Percentiles rank a stretch among this genome's conserved stretches.
phyloP scores from a whole-genome alignment of 768 basidiomycete genomes.

The Fomitopsis pulvina region DNA sequence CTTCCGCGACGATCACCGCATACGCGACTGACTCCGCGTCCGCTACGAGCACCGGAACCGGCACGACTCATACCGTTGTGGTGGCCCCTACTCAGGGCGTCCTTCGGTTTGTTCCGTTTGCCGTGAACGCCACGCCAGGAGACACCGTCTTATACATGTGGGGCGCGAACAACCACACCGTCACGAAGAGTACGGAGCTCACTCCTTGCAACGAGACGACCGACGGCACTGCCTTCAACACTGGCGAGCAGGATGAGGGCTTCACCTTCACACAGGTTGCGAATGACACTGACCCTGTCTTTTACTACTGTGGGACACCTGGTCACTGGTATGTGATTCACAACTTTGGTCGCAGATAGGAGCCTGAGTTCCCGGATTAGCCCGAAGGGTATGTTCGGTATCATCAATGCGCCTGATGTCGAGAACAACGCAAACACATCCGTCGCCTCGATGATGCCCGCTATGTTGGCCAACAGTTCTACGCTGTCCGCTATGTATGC shows the following conservation, averaged over 20 bases:
- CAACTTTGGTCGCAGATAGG: background rate
- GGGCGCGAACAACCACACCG: conserved; percentile 76
- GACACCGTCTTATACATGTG: conserved; percentile 75
- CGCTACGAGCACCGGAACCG: conserved; percentile 35
- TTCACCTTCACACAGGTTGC: conserved; percentile 68
- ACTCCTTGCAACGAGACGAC: conserved; percentile 67
- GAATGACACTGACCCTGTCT: conserved; percentile 67
- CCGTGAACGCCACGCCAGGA: conserved; percentile 67
- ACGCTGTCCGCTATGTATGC: conserved; percentile 49
- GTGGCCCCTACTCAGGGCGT: conserved; percentile 76
- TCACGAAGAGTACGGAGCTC: conserved; percentile 69
- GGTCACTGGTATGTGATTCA: conserved; percentile 45
- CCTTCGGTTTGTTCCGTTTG: conserved; percentile 70
- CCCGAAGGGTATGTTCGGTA: conserved; percentile 81
- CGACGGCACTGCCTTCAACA: conserved; percentile 47
- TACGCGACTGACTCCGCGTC: conserved; percentile 15
- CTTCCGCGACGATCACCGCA: conserved; percentile 21
- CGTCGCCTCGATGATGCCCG: conserved; percentile 46
- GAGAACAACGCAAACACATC: conserved; percentile 37
- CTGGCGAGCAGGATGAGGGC: conserved; percentile 55
- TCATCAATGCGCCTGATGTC: conserved; percentile 60
- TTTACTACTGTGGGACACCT: conserved; percentile 69
- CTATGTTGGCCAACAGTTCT: conserved; percentile 33
- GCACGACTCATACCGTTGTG: conserved; percentile 66
- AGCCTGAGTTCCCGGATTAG: conserved; percentile 2